Evolutionary conservation across 371 early-diverging fungal species (phyloP).

Genomic region (Rhizomucor miehei): DNA sequence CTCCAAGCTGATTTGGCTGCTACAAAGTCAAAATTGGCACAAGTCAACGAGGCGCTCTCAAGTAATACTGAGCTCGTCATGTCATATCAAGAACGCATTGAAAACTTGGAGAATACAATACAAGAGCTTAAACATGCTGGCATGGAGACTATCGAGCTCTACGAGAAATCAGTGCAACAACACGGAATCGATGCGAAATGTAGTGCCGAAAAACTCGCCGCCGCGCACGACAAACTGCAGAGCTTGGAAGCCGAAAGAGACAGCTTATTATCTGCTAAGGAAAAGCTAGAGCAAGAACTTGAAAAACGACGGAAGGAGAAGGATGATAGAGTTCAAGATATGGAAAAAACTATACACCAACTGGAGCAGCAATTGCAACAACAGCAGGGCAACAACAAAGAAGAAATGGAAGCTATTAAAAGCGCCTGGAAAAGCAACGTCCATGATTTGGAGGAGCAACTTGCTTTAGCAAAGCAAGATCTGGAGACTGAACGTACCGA

Average conservation of each 20-base stretch:
- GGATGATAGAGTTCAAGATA: constrained; percentile 14
- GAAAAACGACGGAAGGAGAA: constrained; percentile 27
- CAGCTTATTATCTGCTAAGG: constrained; percentile 4
- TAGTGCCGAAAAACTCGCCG: constrained; percentile 10
- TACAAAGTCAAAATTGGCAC: not conserved
- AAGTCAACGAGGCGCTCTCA: constrained; percentile 21
- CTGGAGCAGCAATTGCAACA: constrained; percentile 40
- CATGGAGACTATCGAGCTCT: constrained; percentile 35
- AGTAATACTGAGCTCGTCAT: constrained; percentile 76
- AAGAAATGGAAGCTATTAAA: constrained; percentile 38
- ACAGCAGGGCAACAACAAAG: constrained; percentile 27
- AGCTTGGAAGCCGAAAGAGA: constrained; percentile 24
- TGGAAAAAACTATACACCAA: constrained; percentile 36
- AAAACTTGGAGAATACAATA: constrained; percentile 15
- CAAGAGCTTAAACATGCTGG: constrained; percentile 28
- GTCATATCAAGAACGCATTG: constrained; percentile 31
- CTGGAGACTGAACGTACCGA: constrained; percentile 25
- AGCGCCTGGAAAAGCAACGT: constrained; percentile 53
- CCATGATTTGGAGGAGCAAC: constrained; percentile 42
- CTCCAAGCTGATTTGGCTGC: not conserved
- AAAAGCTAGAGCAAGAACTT: constrained; percentile 28
- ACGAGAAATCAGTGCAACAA: constrained; percentile 19
- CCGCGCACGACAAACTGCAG: constrained; percentile 14
- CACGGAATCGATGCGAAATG: constrained; percentile 23
- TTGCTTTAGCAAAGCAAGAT: constrained; percentile 27